These are phyloP conservation scores for Saccharomycopsis synnaedendra DNA, from an alignment of 805 yeast genomes.

Conservation along the genomic window DNA sequence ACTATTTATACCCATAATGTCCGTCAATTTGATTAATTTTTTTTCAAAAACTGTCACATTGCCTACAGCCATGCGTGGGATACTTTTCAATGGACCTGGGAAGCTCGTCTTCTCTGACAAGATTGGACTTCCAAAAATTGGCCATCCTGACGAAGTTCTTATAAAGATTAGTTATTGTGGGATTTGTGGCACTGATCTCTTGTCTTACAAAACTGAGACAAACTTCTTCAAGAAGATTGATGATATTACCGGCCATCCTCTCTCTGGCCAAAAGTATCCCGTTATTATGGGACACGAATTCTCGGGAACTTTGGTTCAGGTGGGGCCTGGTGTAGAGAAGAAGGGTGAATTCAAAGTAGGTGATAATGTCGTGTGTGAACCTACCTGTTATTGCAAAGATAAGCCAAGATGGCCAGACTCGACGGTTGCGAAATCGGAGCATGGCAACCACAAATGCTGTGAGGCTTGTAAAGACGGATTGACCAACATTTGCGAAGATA, in stretches of 20 bases:
- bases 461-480: conserved; percentile 30
- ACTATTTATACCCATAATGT: too few relatives aligned
- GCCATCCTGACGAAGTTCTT: conserved; percentile 29
- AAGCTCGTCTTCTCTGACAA: conserved; percentile 25
- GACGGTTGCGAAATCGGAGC: conserved; percentile 1
- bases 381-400: conserved; percentile 33
- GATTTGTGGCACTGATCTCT: conserved; percentile 54
- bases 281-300: conserved; percentile 48
- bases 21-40: too few relatives aligned
- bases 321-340: conserved; percentile 35
- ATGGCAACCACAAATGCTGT: conserved; percentile 5
- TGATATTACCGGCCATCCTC: conserved; percentile 22
- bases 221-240: conserved; percentile 34
- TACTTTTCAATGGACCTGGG: conserved; percentile 29
- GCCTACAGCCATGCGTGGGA: conserved; percentile 26
- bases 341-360: conserved; percentile 32
- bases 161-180: conserved; percentile 42
- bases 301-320: conserved; percentile 32
- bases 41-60: too few relatives aligned
- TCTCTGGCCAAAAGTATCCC: conserved; percentile 32
- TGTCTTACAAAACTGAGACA: conserved; percentile 47
- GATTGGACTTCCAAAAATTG: conserved; percentile 21
- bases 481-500: conserved; percentile 33
- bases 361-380: conserved; percentile 48
- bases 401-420: conserved; percentile 22